Evolutionary conservation across 179 eudicot genomes (phyloP), one percentile per base, ranked within the genome.

Genomic region (Spergularia azorica): DNA sequence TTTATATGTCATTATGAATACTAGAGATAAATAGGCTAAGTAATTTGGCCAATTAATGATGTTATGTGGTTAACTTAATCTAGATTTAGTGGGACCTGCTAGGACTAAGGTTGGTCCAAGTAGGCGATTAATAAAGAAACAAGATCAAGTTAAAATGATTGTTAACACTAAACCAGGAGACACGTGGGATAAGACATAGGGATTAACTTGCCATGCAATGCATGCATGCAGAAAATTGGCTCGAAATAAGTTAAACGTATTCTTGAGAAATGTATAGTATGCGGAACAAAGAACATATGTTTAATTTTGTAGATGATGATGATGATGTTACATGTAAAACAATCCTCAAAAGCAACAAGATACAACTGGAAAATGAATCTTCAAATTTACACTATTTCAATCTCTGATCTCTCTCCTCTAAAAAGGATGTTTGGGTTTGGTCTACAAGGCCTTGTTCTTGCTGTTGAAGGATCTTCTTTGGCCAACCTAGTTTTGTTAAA

Each of bases 51-150:
- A 26, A 26, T 26, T 26, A 26, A 26, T 26, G 32, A 26, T 26
- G 32, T 26, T 26, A 26, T 26, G 32, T 26, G 32, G 32, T 1
- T 26, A 26, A 26, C 32, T 26, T 26, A 26, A 26, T 26, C 32
- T 26, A 54, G 86, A 85, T 87, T 82, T 74, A 68, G 89, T 84
- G 90, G 92, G 89, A 21, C 88, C 90, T 66, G 8, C 32, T 26
- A 46, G 50, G 0, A 46, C 9, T 36, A 36, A 36, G 17, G 41
- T 69, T 16, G 9, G 71, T 67, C 80, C 75, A 79, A 79, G 58
- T 80, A 36, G 67, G 58, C 74, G 4, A 36, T 0, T 36, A 73
- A 67, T 66, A 68, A 50, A 68, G 64, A 43, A 54, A 60, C 50
- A 11, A 57, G 75, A 72, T 67, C 41, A 56, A 65, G 63, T 68